These are phyloP conservation scores for Harringtonia lauricola DNA, from an alignment of 2,329 filamentous ascomycete genomes.

Conservation along the genomic window DNA sequence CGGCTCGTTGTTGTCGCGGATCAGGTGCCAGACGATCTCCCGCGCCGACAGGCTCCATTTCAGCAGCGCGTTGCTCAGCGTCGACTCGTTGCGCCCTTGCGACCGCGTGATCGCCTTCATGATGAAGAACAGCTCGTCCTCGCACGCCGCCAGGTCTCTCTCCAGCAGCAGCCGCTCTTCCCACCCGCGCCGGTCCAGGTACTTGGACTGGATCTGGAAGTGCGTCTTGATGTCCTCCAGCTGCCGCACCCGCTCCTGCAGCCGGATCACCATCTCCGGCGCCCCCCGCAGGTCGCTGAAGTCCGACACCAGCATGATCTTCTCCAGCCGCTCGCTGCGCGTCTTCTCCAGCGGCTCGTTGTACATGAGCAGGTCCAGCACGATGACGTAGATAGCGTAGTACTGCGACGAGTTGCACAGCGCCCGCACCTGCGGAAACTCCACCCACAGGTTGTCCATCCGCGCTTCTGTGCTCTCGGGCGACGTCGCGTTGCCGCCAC, in stretches of 20 bases:
- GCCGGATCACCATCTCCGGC: conserved; percentile 79
- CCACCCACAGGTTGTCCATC: conserved; percentile 95
- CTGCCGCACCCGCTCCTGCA: conserved; percentile 87
- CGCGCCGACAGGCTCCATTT: conserved; percentile 90
- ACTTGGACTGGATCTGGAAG: conserved; percentile 85
- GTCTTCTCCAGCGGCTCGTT: conserved; percentile 95
- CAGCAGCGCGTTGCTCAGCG: conserved; percentile 67
- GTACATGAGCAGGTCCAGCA: conserved; percentile 89
- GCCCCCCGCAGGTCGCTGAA: conserved; percentile 94
- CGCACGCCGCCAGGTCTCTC: conserved; percentile 75
- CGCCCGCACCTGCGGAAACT: conserved; percentile 89
- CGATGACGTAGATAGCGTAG: conserved; percentile 96
- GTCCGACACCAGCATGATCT: conserved; percentile 97
- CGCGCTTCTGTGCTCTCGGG: conserved; percentile 56
- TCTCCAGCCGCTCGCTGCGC: conserved; percentile 87
- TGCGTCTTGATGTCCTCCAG: conserved; percentile 93
- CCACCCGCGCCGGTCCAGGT: conserved; percentile 82
- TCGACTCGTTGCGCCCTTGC: conserved; percentile 69
- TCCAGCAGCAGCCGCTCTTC: conserved; percentile 83
- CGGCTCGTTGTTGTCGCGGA: conserved; percentile 76
- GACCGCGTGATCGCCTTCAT: conserved; percentile 99
- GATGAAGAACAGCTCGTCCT: conserved; percentile 98
- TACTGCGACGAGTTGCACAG: conserved; percentile 96
- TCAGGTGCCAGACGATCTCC: conserved; percentile 95
- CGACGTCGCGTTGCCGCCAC: conserved; percentile 19